A percentile compares a stretch with the other conserved stretches of the same genome.
Evolutionary conservation across 2,329 filamentous ascomycete genomes (phyloP).

Genomic region (Helotiales sp.): DNA sequence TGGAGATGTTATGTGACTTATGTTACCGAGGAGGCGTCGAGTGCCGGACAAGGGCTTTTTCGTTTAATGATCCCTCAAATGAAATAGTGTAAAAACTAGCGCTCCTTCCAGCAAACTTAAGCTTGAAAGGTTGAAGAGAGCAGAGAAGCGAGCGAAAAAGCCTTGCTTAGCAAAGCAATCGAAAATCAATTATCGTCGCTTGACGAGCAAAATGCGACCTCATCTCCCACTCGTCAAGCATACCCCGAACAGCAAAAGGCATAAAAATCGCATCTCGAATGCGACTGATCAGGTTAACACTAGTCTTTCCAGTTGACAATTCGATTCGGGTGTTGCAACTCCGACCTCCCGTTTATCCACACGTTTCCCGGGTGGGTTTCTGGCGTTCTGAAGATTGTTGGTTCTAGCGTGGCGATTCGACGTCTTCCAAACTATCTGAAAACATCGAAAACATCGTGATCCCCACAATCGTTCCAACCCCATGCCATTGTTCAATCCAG

Average conservation of each 20-base stretch:
- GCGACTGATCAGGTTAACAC: constrained; percentile 8
- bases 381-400: constrained; percentile 30
- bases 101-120: constrained; percentile 5
- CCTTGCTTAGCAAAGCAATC: constrained; percentile 1
- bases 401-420: constrained; percentile 32
- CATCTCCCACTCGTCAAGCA: constrained; percentile 7
- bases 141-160: neutral
- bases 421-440: constrained; percentile 18
- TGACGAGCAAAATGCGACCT: constrained; percentile 6
- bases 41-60: constrained; percentile 17
- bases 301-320: neutral
- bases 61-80: constrained; percentile 4
- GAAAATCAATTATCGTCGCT: neutral
- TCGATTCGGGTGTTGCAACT: constrained; percentile 11
- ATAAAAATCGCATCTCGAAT: constrained; percentile 10
- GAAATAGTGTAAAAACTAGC: neutral
- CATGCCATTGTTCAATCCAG: constrained; percentile 14
- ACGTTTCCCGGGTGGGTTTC: constrained; percentile 21
- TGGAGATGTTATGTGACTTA: constrained; percentile 13
- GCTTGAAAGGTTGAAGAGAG: constrained; percentile 1
- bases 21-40: constrained; percentile 15
- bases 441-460: constrained; percentile 29
- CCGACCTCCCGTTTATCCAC: constrained; percentile 26
- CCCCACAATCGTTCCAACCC: constrained; percentile 9
- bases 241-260: neutral